Evolutionary conservation across 495 filamentous ascomycete genomes (phyloP).

Genomic region (Neurospora sp.): DNA sequence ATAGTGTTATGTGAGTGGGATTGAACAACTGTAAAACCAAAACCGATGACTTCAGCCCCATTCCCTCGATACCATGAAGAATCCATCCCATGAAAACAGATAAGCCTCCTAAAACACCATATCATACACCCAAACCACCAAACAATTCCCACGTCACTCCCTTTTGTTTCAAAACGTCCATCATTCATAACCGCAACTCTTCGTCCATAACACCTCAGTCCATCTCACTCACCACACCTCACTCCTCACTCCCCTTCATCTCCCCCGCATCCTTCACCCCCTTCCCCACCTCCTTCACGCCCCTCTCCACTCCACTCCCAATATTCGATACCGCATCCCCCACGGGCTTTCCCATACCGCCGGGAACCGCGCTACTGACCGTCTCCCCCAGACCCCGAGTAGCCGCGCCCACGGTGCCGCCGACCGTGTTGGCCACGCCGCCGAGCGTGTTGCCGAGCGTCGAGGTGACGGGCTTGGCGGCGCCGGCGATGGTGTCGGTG

Average conservation of each 20-base stretch:
- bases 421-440: constrained; percentile 46
- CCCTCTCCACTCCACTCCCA: constrained; percentile 45
- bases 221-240: background rate
- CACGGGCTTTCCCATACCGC: constrained; percentile 47
- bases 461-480: constrained; percentile 37
- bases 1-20: background rate
- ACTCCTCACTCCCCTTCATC: constrained; percentile 29
- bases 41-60: background rate
- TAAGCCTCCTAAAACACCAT: background rate
- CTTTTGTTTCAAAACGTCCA: too few relatives aligned
- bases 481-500: constrained; percentile 46
- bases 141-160: too few relatives aligned
- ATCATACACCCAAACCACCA: background rate
- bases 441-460: constrained; percentile 36
- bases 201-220: too few relatives aligned
- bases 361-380: constrained; percentile 45
- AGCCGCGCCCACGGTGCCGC: constrained; percentile 54
- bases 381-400: constrained; percentile 52
- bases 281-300: constrained; percentile 38
- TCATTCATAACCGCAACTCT: too few relatives aligned
- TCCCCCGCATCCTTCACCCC: constrained; percentile 56
- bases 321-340: constrained; percentile 50
- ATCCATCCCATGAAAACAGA: too few relatives aligned
- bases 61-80: too few relatives aligned
- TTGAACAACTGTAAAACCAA: background rate